phyloP scores from a whole-genome alignment of 768 basidiomycete genomes.

The Cyclocybe aegerita region DNA sequence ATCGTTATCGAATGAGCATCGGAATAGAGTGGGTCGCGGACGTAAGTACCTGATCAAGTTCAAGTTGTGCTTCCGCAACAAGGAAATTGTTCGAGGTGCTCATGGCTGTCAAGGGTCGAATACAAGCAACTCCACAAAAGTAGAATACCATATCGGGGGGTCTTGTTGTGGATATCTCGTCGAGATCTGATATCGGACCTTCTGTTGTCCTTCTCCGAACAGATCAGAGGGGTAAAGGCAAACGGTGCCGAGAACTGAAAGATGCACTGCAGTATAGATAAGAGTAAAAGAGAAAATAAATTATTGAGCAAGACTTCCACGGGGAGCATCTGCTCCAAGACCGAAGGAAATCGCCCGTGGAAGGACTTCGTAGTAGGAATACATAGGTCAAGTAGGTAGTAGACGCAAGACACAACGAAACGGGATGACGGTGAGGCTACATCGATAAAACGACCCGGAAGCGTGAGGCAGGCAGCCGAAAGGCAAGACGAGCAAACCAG shows the following conservation, averaged over 20 bases:
- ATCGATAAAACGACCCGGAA: conserved; percentile 5
- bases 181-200: too few species aligned
- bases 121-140: too few species aligned
- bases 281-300: too few species aligned
- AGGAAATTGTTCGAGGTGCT: conserved; percentile 52
- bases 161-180: too few species aligned
- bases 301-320: too few species aligned
- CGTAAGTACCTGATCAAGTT: conserved; percentile 52
- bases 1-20: conserved; percentile 7
- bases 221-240: too few species aligned
- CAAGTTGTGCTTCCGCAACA: conserved; percentile 70
- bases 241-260: too few species aligned
- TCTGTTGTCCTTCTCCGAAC: too few species aligned
- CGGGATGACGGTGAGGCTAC: conserved; percentile 13
- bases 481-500: conserved; percentile 8
- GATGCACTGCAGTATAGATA: too few species aligned
- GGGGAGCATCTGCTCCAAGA: too few species aligned
- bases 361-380: conserved; percentile 14
- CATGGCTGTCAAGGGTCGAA: conserved; percentile 1
- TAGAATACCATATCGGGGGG: too few species aligned
- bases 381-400: conserved; percentile 16
- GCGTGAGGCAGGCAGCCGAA: not conserved
- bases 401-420: conserved; percentile 6
- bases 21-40: conserved; percentile 3
- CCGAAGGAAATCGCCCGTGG: conserved; percentile 1